phyloP scores from a whole-genome alignment of 176 grass and related monocot genomes.

The Oryza australiensis region DNA sequence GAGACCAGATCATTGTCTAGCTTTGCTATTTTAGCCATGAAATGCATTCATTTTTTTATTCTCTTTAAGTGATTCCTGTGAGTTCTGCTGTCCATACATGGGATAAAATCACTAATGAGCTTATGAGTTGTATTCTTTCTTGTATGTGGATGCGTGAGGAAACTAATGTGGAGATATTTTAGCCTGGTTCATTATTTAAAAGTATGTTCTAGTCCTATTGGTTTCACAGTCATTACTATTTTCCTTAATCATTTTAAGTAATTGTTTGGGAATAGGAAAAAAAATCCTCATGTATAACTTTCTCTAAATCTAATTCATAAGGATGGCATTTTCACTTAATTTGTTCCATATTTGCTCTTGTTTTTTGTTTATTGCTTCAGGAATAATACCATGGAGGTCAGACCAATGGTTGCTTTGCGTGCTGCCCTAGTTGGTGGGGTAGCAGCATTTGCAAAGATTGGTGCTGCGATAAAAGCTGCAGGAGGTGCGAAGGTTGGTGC shows the following conservation, averaged over 20 bases:
- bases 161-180: too few species aligned
- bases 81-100: neutral
- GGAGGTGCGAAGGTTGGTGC: conserved; percentile 76
- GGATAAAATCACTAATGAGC: neutral
- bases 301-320: conserved; percentile 4
- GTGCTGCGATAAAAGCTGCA: conserved; percentile 73
- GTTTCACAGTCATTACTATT: neutral
- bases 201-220: neutral
- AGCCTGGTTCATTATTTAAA: neutral
- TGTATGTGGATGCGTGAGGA: neutral
- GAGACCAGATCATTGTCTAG: conserved; percentile 70
- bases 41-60: neutral
- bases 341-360: conserved; percentile 17
- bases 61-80: neutral
- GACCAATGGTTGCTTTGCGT: conserved; percentile 80
- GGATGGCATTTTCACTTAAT: neutral
- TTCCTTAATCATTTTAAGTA: neutral
- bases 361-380: conserved; percentile 29
- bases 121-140: neutral
- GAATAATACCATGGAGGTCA: conserved; percentile 60
- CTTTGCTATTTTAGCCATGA: conserved; percentile 33
- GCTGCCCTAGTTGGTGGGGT: conserved; percentile 82
- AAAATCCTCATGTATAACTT: neutral
- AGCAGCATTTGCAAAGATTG: conserved; percentile 81
- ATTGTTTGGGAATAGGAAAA: neutral